These are phyloP conservation scores for Actinomucor elegans DNA, from an alignment of 371 early-diverging fungal species.

Conservation along the genomic window DNA sequence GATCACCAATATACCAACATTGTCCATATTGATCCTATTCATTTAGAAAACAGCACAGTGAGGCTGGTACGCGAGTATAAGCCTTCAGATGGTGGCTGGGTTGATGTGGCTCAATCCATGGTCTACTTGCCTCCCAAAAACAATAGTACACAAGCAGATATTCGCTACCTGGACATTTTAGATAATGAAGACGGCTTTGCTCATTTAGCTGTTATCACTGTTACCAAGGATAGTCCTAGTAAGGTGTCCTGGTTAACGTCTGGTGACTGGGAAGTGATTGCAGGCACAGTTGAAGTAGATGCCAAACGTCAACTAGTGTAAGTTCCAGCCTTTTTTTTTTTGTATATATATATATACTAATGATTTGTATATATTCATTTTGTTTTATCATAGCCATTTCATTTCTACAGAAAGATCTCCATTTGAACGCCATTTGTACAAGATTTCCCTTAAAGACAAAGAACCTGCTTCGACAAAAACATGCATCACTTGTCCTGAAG, in stretches of 20 bases:
- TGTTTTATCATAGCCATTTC: slow-evolving; percentile 46
- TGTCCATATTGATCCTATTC: slow-evolving; percentile 26
- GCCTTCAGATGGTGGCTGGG: slow-evolving; percentile 72
- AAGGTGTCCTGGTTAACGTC: slow-evolving; percentile 76
- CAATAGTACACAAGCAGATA: slow-evolving; percentile 24
- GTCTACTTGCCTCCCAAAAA: slow-evolving; percentile 42
- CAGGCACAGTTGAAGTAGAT: slow-evolving; percentile 65
- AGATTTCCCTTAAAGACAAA: slow-evolving; percentile 18
- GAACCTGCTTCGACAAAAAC: slow-evolving; percentile 29
- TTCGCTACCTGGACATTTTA: slow-evolving; percentile 79
- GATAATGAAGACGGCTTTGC: slow-evolving; percentile 73
- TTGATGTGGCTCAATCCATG: slow-evolving; percentile 59
- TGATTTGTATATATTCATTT: not conserved
- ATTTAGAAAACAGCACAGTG: slow-evolving; percentile 22
- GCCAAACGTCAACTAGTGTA: slow-evolving; percentile 56
- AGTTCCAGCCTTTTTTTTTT: slow-evolving; percentile 8
- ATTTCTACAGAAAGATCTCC: slow-evolving; percentile 77
- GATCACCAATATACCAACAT: slow-evolving; percentile 72
- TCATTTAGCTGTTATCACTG: slow-evolving; percentile 79
- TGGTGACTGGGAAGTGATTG: slow-evolving; percentile 85
- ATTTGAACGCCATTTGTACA: slow-evolving; percentile 78
- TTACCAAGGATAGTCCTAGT: slow-evolving; percentile 30
- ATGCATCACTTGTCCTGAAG: slow-evolving; percentile 40
- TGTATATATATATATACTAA: too few species aligned
- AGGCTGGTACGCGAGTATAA: slow-evolving; percentile 55